Conservation (phyloP, 1,139 yeast species). For the Taiozyma sp. region DNA sequence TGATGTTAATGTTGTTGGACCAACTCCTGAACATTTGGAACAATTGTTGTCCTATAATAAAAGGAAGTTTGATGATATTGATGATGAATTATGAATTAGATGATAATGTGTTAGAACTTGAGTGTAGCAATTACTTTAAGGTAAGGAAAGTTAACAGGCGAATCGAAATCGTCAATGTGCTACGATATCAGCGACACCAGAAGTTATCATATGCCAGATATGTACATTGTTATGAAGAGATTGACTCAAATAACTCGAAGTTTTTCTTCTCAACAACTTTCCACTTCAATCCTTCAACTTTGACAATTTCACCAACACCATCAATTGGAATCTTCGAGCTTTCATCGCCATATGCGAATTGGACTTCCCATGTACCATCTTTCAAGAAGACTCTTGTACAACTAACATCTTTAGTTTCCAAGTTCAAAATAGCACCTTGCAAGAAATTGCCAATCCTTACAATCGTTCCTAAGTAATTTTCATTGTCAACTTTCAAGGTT, state of each 20-base stretch:
- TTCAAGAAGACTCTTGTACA: conserved; percentile 11
- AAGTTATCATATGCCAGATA: background rate
- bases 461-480: conserved; percentile 16
- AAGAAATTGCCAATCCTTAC: conserved; percentile 20
- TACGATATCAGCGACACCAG: background rate
- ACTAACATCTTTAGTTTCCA: conserved; percentile 11
- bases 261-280: conserved; percentile 12
- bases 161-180: too few relatives aligned
- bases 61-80: background rate
- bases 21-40: conserved; percentile 12
- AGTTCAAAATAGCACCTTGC: conserved; percentile 20
- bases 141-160: too few relatives aligned
- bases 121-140: background rate
- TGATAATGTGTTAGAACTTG: background rate
- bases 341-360: conserved; percentile 16
- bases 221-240: background rate
- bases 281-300: conserved; percentile 14
- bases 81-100: background rate
- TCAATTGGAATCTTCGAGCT: conserved; percentile 15
- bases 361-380: conserved; percentile 10
- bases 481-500: conserved; percentile 11
- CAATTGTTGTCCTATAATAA: conserved; percentile 15
- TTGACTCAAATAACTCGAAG: background rate
- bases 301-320: conserved; percentile 10
- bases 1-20: conserved; percentile 19